Evolutionary conservation across 306 rosid species (phyloP), one percentile per base, ranked within the genome.

Genomic region (Alnus rubra): DNA sequence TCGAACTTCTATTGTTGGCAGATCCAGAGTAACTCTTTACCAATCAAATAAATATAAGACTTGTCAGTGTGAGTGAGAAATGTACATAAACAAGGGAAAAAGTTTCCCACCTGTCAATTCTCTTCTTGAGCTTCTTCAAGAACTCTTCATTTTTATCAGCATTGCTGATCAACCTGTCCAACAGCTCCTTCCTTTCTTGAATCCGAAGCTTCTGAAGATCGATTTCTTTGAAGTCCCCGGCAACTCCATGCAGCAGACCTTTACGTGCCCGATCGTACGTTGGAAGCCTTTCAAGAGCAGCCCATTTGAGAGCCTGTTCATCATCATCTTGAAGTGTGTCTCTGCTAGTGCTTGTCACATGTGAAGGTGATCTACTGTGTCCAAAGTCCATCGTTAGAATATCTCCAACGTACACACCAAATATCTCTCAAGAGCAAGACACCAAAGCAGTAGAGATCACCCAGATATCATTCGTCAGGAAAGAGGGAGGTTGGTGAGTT

Each of bases 1-100:
- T 69, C 93, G 86, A 56, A 90, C 91, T 82, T 92, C 97, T 76
- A 89, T 83, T 54, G 95, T 87, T 23, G 95, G 95, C 54, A 90
- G 74, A 9, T 86, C 82, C 53, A 92, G 78, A 69, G 92, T 92
- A 86, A 92, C 95, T 77, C 97, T 92, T 8, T 60, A 51, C 44
- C 55, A 79, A 52, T 73, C 15, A 48, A 69, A 23, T 33, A 33
- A 33, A 50, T 49, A 14, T 8, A 13, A 3, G 9, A 5, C 75
- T 49, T 70, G 23, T 69, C 33, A 19, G 18, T 28, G 14, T 4
- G 35, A n/a, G 31, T 28, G 31, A 58, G 8, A 19, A 19, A 19
- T 9, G 12, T 28, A 9, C 0, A 56, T 56, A 23, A 23, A 10
- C 5, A 59, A 10, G 6, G 4, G 37, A 23, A 28, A 59, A 28